Conservation (phyloP, 1,284 basidiomycete species). For the Fomitiporia mediterranea region DNA sequence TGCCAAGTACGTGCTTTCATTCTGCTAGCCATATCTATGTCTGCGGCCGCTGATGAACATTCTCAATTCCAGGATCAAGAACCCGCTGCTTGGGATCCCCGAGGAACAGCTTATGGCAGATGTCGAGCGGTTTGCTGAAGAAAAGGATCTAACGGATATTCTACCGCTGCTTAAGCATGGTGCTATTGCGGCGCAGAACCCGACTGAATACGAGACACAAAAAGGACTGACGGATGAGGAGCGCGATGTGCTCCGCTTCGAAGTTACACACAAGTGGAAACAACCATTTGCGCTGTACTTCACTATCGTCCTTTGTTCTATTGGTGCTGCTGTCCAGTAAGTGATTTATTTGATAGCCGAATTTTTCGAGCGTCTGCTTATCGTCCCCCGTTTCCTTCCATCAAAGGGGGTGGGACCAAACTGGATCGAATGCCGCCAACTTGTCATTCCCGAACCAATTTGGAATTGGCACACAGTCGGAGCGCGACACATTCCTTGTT, state of each 20-base stretch:
- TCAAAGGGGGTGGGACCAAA: constrained; percentile 55
- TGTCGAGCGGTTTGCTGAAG: constrained; percentile 44
- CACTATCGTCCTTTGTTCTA: constrained; percentile 51
- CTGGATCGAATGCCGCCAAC: constrained; percentile 61
- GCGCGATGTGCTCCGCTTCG: constrained; percentile 40
- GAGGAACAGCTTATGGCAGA: constrained; percentile 39
- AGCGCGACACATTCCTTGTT: constrained; percentile 39
- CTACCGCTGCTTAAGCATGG: constrained; percentile 45
- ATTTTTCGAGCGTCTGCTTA: not conserved
- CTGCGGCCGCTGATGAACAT: not conserved
- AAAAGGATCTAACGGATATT: constrained; percentile 44
- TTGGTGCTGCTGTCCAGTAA: constrained; percentile 63
- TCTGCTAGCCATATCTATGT: no score
- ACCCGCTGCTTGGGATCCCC: constrained; percentile 47
- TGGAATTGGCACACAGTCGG: constrained; percentile 30
- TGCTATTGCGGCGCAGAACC: constrained; percentile 57
- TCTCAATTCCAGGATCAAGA: constrained; percentile 37
- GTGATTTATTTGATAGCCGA: constrained; percentile 32
- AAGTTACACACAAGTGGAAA: constrained; percentile 57
- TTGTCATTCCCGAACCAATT: constrained; percentile 59
- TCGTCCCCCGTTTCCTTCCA: constrained; percentile 10
- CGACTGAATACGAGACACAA: constrained; percentile 45
- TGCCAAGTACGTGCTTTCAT: not conserved
- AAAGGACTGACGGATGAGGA: constrained; percentile 50
- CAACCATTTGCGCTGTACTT: constrained; percentile 50